Base-by-base conservation (phyloP, 2,329 filamentous ascomycete species). In the Neonectria faginata region DNA sequence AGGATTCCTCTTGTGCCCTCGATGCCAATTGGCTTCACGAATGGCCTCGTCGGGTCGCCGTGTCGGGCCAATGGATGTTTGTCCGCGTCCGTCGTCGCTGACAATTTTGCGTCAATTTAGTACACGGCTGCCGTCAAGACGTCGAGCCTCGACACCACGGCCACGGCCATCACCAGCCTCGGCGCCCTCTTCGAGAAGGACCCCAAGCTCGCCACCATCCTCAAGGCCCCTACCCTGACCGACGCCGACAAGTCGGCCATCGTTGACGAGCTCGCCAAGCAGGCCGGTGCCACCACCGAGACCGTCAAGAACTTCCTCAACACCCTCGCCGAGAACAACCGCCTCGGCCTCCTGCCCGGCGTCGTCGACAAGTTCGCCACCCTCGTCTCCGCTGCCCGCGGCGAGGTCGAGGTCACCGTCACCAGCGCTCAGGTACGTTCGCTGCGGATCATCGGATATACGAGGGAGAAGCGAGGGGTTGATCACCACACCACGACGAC, bases 101-200 rank as follows among this genome's bases (percentile, higher is more conserved):
- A 64, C 63, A 62, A 73, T 74, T 74, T 71, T 73, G 74, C 70
- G 69, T 74, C 70, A 75, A 74, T 83, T 82, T 77, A 99, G 96
- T 99, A 97, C 90, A 98, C 94, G 71, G 96, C 96, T 70, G 93
- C 95, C 75, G 89, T 91, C 80, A 99, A 98, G 88, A 89, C 90
- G 73, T 91, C 91, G 67, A 84, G 89, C 73, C 91, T 99, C 81
- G 96, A 99, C 76, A 86, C 88, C 78, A 94, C 93, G 72, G 91
- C 94, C 80, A 92, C 89, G 83, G 91, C 93, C 72, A 86, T 99
- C 77, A 83, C 86, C 77, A 86, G 82, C 75, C 91, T 99, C 77
- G 82, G 84, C 78, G 83, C 85, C 69, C 85, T 94, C 75, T 87
- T 97, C 84, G 86, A 91, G 83, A 92, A 89, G 84, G 96, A 99